These are phyloP conservation scores for Kwoniella shandongensis DNA, from an alignment of 768 basidiomycete species.

Conservation along the genomic window DNA sequence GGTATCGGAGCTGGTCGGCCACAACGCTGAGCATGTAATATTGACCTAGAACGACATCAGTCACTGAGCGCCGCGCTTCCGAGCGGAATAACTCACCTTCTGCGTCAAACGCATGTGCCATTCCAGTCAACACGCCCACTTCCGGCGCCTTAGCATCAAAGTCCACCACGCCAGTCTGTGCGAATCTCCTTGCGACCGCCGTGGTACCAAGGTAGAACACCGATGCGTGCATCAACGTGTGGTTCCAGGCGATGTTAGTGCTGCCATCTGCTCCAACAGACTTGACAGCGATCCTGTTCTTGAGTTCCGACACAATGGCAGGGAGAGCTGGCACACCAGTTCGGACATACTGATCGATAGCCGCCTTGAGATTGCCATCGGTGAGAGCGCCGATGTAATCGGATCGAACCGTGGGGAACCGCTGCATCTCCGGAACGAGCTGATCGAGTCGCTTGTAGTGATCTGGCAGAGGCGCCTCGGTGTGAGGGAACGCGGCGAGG, in stretches of 20 bases:
- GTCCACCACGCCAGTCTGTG: slow-evolving; percentile 73
- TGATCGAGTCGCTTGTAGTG: slow-evolving; percentile 55
- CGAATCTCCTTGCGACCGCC: slow-evolving; percentile 83
- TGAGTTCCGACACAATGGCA: slow-evolving; percentile 69
- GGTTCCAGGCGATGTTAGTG: slow-evolving; percentile 69
- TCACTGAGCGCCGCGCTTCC: neutral
- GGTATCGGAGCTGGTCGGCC: slow-evolving; percentile 92
- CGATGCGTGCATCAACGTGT: slow-evolving; percentile 85
- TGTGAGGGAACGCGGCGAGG: slow-evolving; percentile 82
- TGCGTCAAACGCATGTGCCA: slow-evolving; percentile 77
- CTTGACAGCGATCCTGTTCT: slow-evolving; percentile 67
- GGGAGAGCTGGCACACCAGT: slow-evolving; percentile 55
- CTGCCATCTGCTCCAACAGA: slow-evolving; percentile 53
- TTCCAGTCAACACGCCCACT: slow-evolving; percentile 76
- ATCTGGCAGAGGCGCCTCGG: slow-evolving; percentile 61
- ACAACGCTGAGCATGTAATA: slow-evolving; percentile 91
- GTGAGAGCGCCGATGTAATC: slow-evolving; percentile 85
- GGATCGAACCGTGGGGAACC: slow-evolving; percentile 83
- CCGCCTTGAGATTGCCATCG: slow-evolving; percentile 71
- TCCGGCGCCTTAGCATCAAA: slow-evolving; percentile 82
- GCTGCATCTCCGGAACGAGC: slow-evolving; percentile 84
- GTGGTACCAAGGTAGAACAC: slow-evolving; percentile 96
- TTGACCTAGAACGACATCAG: slow-evolving; percentile 65
- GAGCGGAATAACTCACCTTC: slow-evolving; percentile 66
- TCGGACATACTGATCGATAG: slow-evolving; percentile 82